Base-by-base conservation (phyloP, 306 rosid genomes). In the Casuarina equisetifolia region DNA sequence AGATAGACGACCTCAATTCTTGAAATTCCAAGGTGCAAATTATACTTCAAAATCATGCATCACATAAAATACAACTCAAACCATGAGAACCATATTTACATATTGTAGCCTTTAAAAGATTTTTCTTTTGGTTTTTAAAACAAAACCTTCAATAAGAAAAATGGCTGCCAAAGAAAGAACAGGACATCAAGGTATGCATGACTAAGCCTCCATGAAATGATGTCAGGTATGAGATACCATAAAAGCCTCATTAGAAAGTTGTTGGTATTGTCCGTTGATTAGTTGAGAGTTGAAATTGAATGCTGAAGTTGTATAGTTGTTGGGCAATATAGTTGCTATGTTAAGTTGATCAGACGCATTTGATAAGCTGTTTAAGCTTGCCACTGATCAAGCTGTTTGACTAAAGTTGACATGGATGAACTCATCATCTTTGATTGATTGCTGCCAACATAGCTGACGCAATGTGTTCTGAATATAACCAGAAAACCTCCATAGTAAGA, bases 231-330 rank as follows among this genome's bases (percentile, higher is more conserved):
- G 84, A 84, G 89, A 88, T 95, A 95, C 99, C 99, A 95, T 88
- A 91, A 88, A 85, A 68, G 91, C 80, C 83, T 88, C 96, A 92
- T 84, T 87, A 95, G 91, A 92, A 91, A 92, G 97, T 89, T 89
- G 97, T 85, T 89, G 93, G 80, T 91, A 96, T 89, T 90, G 98
- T 89, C 99, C 97, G 93, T 86, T 91, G 97, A 88, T 92, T 96
- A 90, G 96, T 90, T 88, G 98, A 76, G 84, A 84, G 86, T 91
- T 85, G 95, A 91, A 92, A 95, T 84, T 88, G 97, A 92, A 85
- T 91, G 99, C 97, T 92, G 97, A 88, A 76, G 96, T 87, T 89
- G 99, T 90, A 91, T 87, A 82, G 94, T 89, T 91, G 99, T 86
- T 88, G 94, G 89, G 86, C 94, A 88, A 91, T 89, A 91, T 92